These are phyloP conservation scores for Neonectria sp. DNA, from an alignment of 2,329 filamentous ascomycete genomes.

Conservation along the genomic window DNA sequence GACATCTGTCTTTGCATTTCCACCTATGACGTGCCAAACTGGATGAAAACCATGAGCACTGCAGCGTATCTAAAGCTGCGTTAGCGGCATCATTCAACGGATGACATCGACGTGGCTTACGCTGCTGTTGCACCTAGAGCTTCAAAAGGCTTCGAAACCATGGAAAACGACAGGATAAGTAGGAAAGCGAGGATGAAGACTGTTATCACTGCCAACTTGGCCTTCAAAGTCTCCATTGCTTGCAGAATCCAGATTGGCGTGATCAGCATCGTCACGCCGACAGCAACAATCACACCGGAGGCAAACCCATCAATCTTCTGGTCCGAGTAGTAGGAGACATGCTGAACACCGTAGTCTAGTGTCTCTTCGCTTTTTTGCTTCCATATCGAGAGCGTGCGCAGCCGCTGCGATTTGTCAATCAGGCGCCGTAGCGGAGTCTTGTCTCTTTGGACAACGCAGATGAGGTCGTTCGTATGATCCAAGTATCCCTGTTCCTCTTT, in stretches of 20 bases:
- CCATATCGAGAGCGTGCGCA: slow-evolving; percentile 23
- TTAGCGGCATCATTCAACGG: not conserved
- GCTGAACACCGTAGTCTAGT: not conserved
- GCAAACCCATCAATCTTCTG: slow-evolving; percentile 44
- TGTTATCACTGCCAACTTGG: slow-evolving; percentile 52
- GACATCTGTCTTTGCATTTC: not conserved
- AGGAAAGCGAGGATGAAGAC: slow-evolving; percentile 44
- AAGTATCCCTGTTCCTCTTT: slow-evolving; percentile 35
- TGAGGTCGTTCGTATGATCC: slow-evolving; percentile 38
- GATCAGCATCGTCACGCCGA: slow-evolving; percentile 51
- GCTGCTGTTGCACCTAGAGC: slow-evolving; percentile 38
- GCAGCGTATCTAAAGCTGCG: slow-evolving; percentile 24
- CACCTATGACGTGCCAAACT: not conserved
- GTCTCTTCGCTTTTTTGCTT: not conserved
- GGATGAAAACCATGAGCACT: slow-evolving; percentile 31
- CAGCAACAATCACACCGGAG: slow-evolving; percentile 37
- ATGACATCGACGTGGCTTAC: slow-evolving; percentile 8
- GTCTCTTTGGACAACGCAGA: slow-evolving; percentile 25
- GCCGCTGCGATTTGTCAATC: slow-evolving; percentile 10
- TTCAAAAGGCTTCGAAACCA: slow-evolving; percentile 39
- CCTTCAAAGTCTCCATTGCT: slow-evolving; percentile 21
- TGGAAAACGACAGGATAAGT: slow-evolving; percentile 27
- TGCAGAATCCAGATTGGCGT: slow-evolving; percentile 53
- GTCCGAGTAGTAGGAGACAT: slow-evolving; percentile 33
- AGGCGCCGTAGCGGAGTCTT: slow-evolving; percentile 30